Conservation (phyloP, 2,329 filamentous ascomycete species). For the Fusarium odoratissimum region DNA sequence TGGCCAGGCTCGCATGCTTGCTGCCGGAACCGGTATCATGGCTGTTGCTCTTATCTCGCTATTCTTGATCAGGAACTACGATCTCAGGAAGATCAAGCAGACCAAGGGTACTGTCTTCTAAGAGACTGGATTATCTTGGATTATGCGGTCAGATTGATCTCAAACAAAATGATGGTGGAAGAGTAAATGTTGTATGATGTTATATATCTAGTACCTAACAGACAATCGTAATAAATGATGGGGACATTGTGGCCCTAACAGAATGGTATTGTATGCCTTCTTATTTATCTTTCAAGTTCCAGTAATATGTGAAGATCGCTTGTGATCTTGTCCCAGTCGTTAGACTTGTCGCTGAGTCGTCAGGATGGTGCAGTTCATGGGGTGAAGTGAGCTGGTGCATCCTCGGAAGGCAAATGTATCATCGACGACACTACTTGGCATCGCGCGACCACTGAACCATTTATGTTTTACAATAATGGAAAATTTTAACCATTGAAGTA, state of each 20-base stretch:
- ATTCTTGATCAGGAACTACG: constrained; percentile 61
- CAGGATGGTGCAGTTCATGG: not conserved
- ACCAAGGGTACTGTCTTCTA: constrained; percentile 64
- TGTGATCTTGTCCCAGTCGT: no score
- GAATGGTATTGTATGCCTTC: not conserved
- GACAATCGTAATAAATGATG: constrained; percentile 9
- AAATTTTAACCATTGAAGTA: no score
- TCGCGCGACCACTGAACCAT: not conserved
- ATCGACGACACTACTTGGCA: not conserved
- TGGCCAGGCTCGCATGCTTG: constrained; percentile 61
- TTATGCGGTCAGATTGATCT: not conserved
- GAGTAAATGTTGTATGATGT: constrained; percentile 3
- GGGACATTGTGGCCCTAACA: not conserved
- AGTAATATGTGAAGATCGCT: not conserved
- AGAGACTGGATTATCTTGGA: not conserved
- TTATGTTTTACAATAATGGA: not conserved
- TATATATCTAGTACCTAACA: not conserved
- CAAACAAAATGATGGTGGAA: constrained; percentile 10
- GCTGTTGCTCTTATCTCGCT: constrained; percentile 51
- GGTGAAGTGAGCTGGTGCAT: no score
- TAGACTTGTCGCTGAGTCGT: not conserved
- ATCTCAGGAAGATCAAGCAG: constrained; percentile 61
- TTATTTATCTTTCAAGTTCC: not conserved
- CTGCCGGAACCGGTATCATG: constrained; percentile 51
- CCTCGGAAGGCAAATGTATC: not conserved